These are phyloP conservation scores for Globisporangium spinosum DNA, from an alignment of 352 stramenopile genomes.

Conservation along the genomic window DNA sequence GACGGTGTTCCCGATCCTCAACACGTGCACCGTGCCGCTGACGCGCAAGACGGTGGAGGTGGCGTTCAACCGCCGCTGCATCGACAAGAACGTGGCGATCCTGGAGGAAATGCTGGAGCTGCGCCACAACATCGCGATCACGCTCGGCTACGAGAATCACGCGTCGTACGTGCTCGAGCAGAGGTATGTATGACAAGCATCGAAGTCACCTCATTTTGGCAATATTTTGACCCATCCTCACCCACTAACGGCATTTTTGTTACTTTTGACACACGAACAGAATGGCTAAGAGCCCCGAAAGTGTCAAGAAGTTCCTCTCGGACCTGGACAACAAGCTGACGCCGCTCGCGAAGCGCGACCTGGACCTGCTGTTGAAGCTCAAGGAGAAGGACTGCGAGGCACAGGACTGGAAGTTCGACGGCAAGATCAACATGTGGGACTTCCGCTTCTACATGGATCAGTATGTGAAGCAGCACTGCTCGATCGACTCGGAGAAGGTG, in stretches of 20 bases:
- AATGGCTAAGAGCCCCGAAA: constrained; percentile 63
- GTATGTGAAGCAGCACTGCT: constrained; percentile 84
- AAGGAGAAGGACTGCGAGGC: constrained; percentile 61
- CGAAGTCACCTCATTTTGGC: not conserved
- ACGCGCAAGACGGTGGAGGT: constrained; percentile 80
- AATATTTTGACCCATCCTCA: not conserved
- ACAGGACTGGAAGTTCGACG: constrained; percentile 64
- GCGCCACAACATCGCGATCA: constrained; percentile 67
- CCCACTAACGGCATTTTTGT: constrained; percentile 4
- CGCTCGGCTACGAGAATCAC: constrained; percentile 82
- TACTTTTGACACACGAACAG: constrained; percentile 21
- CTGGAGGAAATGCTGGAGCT: constrained; percentile 82
- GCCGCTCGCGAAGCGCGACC: constrained; percentile 73
- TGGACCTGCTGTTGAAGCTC: constrained; percentile 65
- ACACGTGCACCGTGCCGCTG: constrained; percentile 78
- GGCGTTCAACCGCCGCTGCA: constrained; percentile 81
- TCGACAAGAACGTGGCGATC: constrained; percentile 78
- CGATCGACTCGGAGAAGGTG: constrained; percentile 85
- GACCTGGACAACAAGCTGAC: constrained; percentile 75
- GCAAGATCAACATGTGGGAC: constrained; percentile 90
- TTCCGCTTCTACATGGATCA: constrained; percentile 89
- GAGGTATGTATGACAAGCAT: constrained; percentile 44
- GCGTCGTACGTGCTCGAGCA: constrained; percentile 82
- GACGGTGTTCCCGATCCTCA: constrained; percentile 87
- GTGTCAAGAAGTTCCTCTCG: constrained; percentile 65